These are phyloP conservation scores for Paecilomyces formosus DNA, from an alignment of 2,329 filamentous ascomycete genomes.

Conservation along the genomic window DNA sequence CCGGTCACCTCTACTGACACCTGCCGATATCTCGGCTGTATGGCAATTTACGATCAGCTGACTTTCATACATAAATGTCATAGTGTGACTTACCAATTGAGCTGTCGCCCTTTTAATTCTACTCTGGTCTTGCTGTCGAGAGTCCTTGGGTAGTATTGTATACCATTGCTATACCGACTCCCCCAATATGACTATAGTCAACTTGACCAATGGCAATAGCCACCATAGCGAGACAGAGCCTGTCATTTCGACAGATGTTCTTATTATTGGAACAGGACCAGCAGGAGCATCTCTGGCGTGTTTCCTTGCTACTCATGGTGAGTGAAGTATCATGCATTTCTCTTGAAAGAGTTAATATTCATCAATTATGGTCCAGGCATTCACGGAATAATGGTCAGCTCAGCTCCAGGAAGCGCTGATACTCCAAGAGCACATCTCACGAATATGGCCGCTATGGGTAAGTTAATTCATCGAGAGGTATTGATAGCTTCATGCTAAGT, in stretches of 20 bases:
- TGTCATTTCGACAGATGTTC: conserved; percentile 31
- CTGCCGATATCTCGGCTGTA: neutral
- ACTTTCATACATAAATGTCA: neutral
- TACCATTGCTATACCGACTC: neutral
- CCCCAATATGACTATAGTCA: neutral
- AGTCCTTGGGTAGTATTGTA: neutral
- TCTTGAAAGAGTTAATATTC: neutral
- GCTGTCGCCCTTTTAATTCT: neutral
- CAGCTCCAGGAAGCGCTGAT: conserved; percentile 44
- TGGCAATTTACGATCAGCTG: neutral
- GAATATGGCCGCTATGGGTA: conserved; percentile 47
- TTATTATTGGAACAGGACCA: conserved; percentile 48
- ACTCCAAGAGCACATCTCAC: conserved; percentile 56
- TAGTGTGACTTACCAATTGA: neutral
- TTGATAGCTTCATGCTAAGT: neutral
- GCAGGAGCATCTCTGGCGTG: conserved; percentile 49
- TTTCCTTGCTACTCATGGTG: conserved; percentile 45
- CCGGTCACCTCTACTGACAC: neutral
- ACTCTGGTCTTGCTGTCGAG: neutral
- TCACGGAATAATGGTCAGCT: conserved; percentile 48
- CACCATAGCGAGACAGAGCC: neutral
- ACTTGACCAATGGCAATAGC: neutral
- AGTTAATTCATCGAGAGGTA: neutral
- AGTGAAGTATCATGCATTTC: neutral
- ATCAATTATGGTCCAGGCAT: conserved; percentile 25